These are phyloP conservation scores for Pythium vanterpoolii DNA, from an alignment of 352 stramenopile genomes.

Conservation along the genomic window DNA sequence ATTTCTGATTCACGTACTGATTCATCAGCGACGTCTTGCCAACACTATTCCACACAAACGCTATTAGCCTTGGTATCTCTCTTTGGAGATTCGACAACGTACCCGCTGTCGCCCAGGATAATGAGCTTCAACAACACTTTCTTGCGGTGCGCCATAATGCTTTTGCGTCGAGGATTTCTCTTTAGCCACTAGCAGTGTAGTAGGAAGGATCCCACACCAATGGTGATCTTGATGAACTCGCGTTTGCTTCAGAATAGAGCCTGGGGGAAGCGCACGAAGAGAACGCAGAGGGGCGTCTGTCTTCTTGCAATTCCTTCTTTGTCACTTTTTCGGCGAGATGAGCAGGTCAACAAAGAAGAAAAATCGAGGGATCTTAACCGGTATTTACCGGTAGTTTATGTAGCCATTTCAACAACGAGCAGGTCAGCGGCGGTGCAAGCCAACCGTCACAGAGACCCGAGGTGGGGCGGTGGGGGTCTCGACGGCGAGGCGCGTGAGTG, in stretches of 20 bases:
- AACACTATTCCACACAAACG: conserved; percentile 60
- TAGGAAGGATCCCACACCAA: neutral
- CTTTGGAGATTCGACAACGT: conserved; percentile 21
- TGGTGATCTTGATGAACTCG: neutral
- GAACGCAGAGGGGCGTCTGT: no score
- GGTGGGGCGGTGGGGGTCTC: neutral
- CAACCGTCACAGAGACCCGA: neutral
- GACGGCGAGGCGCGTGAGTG: conserved; percentile 32
- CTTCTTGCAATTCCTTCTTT: neutral
- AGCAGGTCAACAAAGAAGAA: conserved; percentile 1
- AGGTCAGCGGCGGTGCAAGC: neutral
- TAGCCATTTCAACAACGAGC: conserved; percentile 15
- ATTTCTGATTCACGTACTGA: conserved; percentile 98
- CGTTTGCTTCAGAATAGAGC: neutral
- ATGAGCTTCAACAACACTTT: conserved; percentile 98
- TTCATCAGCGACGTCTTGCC: conserved; percentile 99
- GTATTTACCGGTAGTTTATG: conserved; percentile 25
- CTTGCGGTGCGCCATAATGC: conserved; percentile 87
- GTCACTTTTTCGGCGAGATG: conserved; percentile 1
- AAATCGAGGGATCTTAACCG: conserved; percentile 14
- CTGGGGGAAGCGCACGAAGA: neutral
- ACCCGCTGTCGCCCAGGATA: conserved; percentile 97
- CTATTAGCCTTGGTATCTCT: neutral
- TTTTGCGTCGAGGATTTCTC: neutral
- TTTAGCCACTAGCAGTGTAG: neutral